These are phyloP conservation scores for Aspergillus japonicus DNA, from an alignment of 2,329 filamentous ascomycete genomes.

Conservation along the genomic window DNA sequence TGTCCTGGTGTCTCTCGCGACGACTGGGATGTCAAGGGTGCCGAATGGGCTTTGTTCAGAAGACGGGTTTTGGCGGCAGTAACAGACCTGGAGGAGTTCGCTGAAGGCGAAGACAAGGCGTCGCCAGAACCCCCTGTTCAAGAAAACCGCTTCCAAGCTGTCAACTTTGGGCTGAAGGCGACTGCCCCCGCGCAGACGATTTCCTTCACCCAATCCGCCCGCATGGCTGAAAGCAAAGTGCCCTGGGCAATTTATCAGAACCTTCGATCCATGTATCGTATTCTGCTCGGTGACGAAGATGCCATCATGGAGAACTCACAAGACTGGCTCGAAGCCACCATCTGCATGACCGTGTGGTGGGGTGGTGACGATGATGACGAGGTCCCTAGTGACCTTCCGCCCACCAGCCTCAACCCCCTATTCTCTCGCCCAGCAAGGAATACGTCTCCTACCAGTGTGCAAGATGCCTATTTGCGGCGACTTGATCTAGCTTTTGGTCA, in stretches of 20 bases:
- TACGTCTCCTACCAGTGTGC: slow-evolving; percentile 14
- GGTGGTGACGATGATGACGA: slow-evolving; percentile 68
- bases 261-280: slow-evolving; percentile 74
- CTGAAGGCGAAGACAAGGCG: slow-evolving; percentile 66
- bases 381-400: slow-evolving; percentile 18
- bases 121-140: slow-evolving; percentile 39
- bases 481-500: slow-evolving; percentile 68
- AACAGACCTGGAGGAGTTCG: slow-evolving; percentile 71
- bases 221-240: slow-evolving; percentile 78
- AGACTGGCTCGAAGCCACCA: slow-evolving; percentile 88
- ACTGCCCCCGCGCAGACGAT: slow-evolving; percentile 47
- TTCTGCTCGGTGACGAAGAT: slow-evolving; percentile 71
- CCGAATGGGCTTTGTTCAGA: slow-evolving; percentile 82
- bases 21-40: slow-evolving; percentile 80
- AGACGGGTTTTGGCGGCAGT: slow-evolving; percentile 69
- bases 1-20: slow-evolving; percentile 65
- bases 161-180: slow-evolving; percentile 47
- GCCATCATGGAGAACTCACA: slow-evolving; percentile 75
- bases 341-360: slow-evolving; percentile 89
- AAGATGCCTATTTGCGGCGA: slow-evolving; percentile 70
- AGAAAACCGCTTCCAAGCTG: slow-evolving; percentile 47
- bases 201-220: slow-evolving; percentile 65
- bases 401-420: slow-evolving; percentile 23
- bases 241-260: slow-evolving; percentile 90
- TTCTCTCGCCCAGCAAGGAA: slow-evolving; percentile 12